Conservation (phyloP, 257 asterid species). For the Knoxia roxburghii region DNA sequence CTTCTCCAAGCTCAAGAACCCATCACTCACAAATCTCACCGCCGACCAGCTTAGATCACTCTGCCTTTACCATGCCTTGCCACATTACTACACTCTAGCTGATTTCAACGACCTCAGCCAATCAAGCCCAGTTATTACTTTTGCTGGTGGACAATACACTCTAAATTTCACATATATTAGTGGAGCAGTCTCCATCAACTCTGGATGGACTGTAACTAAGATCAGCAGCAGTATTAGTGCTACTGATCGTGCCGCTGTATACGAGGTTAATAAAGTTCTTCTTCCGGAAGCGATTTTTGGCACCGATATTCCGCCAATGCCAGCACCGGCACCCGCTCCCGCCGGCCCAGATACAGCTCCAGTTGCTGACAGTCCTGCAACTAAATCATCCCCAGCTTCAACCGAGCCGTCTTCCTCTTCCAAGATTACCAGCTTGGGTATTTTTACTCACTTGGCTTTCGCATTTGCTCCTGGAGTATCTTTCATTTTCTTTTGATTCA, state of each 20-base stretch:
- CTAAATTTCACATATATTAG: constrained; percentile 57
- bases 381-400: constrained; percentile 32
- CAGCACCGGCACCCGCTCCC: constrained; percentile 82
- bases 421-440: constrained; percentile 25
- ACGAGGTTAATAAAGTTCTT: constrained; percentile 59
- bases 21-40: constrained; percentile 58
- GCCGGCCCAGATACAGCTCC: constrained; percentile 55
- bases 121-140: constrained; percentile 52
- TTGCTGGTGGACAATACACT: constrained; percentile 51
- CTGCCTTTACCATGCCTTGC: constrained; percentile 67
- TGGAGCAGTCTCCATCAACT: constrained; percentile 47
- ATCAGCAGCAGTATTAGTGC: constrained; percentile 70
- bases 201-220: constrained; percentile 72
- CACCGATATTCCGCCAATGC: constrained; percentile 73
- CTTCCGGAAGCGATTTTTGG: constrained; percentile 80
- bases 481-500: constrained; percentile 7
- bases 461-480: constrained; percentile 29
- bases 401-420: constrained; percentile 36
- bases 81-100: constrained; percentile 61
- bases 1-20: constrained; percentile 43
- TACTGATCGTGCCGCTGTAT: constrained; percentile 66
- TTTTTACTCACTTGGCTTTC: constrained; percentile 24
- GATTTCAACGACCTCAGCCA: constrained; percentile 73
- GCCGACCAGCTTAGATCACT: constrained; percentile 56
- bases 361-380: constrained; percentile 49